These are phyloP conservation scores for Cytospora paraplurivora DNA, from an alignment of 2,329 filamentous ascomycete species.

Conservation along the genomic window DNA sequence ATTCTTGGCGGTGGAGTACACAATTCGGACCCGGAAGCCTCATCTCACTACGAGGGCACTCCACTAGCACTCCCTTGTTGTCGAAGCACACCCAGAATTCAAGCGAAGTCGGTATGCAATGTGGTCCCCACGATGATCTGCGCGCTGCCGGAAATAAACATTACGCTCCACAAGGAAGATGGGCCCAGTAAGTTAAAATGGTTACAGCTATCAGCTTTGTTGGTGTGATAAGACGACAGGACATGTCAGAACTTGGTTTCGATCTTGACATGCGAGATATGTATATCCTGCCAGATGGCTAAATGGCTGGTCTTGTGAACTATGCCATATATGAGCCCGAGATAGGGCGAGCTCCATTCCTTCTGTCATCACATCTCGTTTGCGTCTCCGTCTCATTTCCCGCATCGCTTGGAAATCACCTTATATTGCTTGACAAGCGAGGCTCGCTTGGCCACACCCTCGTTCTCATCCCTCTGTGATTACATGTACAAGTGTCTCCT, in stretches of 20 bases:
- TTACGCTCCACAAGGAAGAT: background rate
- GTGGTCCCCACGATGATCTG: background rate
- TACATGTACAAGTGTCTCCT: background rate
- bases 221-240: background rate
- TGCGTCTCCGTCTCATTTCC: constrained; percentile 3
- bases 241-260: background rate
- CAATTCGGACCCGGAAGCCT: background rate
- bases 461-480: background rate
- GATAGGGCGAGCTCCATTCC: background rate
- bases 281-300: background rate
- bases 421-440: constrained; percentile 6
- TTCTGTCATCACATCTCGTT: background rate
- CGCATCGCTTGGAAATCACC: constrained; percentile 23
- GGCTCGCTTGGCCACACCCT: background rate
- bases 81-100: background rate
- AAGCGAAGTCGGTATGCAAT: background rate
- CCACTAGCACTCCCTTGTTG: background rate
- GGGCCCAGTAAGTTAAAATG: background rate
- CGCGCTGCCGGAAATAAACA: background rate
- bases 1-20: background rate
- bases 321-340: background rate
- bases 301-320: background rate
- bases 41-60: background rate
- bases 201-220: background rate
- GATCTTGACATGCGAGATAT: background rate